Evolutionary conservation across 2,329 filamentous ascomycete genomes (phyloP), one percentile per base, ranked within the genome.

Genomic region (Hymenoscyphus repandus): DNA sequence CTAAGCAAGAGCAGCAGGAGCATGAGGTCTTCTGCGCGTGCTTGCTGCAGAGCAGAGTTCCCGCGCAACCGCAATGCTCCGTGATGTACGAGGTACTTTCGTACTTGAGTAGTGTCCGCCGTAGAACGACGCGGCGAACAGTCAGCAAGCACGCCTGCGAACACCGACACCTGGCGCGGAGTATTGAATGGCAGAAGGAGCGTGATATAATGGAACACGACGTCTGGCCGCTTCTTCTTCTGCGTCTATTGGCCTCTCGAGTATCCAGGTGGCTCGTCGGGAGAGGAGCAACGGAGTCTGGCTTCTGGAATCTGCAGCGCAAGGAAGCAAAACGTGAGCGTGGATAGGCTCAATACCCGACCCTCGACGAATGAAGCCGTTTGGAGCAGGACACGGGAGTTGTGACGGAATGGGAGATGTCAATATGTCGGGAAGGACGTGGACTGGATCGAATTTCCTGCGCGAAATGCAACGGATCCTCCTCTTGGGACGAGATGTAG

Each of bases 301-400:
- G 45, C 34, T 38, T 47, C 34, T 22, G 34, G 1, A 47, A 47
- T 47, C 45, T 47, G 45, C 45, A 47, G 45, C 45, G 33, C 34
- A 47, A 37, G 45, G 13, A 18, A 47, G 45, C 6, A 10, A 17
- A 36, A 22, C n/a, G n/a, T n/a, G n/a, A n/a, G n/a, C 32, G 33
- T 47, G 33, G 20, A 39, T 47, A 27, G 30, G 43, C 20, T 10
- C 36, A 12, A 34, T 17, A 22, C 43, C 43, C 43, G 43, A 45
- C 18, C 43, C 33, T 20, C 30, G 43, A 9, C 32, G 32, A 34
- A 9, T 34, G 32, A 34, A 13, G 32, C 13, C 13, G 32, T 9
- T 13, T 34, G 32, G 32, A 9, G 9, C 32, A 34, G 32, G 9
- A 34, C 9, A 34, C 9, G 32, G 32, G 13, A 9, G 9, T 13